phyloP scores from a whole-genome alignment of 176 grass and related monocot genomes.

The Eremochloa ophiuroides region DNA sequence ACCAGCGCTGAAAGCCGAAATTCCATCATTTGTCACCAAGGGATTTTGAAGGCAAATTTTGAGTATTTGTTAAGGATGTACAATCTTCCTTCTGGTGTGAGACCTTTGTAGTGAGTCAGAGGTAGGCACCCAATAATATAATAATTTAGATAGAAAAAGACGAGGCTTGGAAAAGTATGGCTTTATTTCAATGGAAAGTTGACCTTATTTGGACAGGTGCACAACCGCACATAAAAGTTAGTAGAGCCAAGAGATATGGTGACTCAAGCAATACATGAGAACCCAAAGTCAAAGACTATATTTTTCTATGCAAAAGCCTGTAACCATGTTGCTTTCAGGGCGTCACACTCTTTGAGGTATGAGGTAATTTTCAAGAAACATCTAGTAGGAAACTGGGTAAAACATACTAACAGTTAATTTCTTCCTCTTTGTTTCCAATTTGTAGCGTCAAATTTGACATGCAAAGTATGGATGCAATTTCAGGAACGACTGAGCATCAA shows the following conservation, averaged over 20 bases:
- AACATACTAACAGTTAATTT: background rate
- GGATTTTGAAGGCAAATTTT: background rate
- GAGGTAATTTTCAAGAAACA: background rate
- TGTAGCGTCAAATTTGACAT: background rate
- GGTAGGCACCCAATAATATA: background rate
- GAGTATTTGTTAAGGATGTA: background rate
- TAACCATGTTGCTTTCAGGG: background rate
- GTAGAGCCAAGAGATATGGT: background rate
- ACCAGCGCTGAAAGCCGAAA: slow-evolving; percentile 11
- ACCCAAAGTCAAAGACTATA: background rate
- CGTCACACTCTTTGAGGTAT: background rate
- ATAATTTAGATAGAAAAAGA: slow-evolving; percentile 30
- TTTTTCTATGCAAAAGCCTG: background rate
- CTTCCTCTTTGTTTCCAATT: background rate
- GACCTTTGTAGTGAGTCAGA: background rate
- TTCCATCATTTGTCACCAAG: background rate
- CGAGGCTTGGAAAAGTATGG: background rate
- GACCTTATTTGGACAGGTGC: no score
- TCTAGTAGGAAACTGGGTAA: background rate
- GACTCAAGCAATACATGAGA: background rate
- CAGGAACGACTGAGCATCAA: background rate
- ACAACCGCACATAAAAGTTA: background rate
- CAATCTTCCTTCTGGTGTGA: background rate
- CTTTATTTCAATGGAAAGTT: background rate
- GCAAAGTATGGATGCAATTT: background rate